These are phyloP conservation scores for Heliosperma pusillum DNA, from an alignment of 148 eudicot species.

Conservation along the genomic window DNA sequence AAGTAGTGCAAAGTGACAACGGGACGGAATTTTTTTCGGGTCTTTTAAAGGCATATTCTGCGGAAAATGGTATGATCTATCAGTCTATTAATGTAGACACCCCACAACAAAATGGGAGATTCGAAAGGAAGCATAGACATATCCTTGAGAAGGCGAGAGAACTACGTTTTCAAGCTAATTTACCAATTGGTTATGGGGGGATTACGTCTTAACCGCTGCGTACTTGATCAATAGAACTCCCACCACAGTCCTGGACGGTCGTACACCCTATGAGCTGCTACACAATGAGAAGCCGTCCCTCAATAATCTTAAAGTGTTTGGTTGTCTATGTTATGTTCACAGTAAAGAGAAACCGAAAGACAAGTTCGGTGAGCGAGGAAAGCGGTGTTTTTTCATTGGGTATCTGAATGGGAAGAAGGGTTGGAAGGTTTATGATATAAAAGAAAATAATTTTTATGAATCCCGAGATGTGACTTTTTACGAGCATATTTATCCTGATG, in stretches of 20 bases:
- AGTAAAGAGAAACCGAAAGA: too few species aligned
- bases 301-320: background rate
- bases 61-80: background rate
- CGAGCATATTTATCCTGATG: too few species aligned
- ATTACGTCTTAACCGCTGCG: too few species aligned
- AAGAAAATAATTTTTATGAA: background rate
- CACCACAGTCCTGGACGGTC: background rate
- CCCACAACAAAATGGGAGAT: too few species aligned
- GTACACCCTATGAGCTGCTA: too few species aligned
- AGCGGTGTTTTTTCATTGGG: background rate
- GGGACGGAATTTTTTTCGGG: background rate
- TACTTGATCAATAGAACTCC: background rate
- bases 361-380: too few species aligned
- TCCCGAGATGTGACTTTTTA: too few species aligned
- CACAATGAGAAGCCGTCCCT: background rate
- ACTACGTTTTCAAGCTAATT: too few species aligned
- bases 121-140: too few species aligned
- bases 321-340: too few species aligned
- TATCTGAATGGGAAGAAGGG: too few species aligned
- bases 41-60: background rate
- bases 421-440: background rate
- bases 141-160: background rate
- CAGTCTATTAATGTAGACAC: background rate
- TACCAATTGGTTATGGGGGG: too few species aligned
- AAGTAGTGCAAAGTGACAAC: background rate